Evolutionary conservation across 371 early-diverging fungal species (phyloP).

Genomic region (Mortierella sp.): DNA sequence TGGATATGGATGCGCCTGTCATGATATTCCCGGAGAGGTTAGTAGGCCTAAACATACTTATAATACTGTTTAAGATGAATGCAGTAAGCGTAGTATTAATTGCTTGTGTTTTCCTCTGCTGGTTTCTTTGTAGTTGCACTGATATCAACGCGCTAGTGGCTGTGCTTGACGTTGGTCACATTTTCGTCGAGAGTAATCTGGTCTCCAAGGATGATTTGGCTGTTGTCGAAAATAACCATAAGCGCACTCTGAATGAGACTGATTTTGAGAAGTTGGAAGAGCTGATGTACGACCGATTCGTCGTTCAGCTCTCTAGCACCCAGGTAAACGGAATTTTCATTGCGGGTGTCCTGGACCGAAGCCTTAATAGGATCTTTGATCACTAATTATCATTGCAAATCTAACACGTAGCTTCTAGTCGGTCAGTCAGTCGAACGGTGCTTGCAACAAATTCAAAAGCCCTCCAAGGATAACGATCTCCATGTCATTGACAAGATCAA

Average conservation of each 20-base stretch:
- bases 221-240: constrained; percentile 77
- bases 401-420: constrained; percentile 72
- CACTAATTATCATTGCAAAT: neutral
- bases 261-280: constrained; percentile 80
- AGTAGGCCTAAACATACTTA: neutral
- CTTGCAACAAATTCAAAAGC: constrained; percentile 72
- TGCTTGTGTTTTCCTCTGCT: neutral
- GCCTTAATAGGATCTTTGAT: neutral
- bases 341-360: neutral
- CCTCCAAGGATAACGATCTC: constrained; percentile 64
- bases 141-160: constrained; percentile 76
- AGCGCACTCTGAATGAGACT: constrained; percentile 68
- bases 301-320: constrained; percentile 83
- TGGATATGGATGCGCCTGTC: constrained; percentile 98
- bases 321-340: constrained; percentile 69
- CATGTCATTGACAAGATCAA: constrained; percentile 93
- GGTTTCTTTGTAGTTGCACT: constrained; percentile 67
- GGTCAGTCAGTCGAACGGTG: constrained; percentile 85
- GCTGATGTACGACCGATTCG: constrained; percentile 93
- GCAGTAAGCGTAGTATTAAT: neutral
- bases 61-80: neutral
- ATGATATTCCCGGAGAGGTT: constrained; percentile 94
- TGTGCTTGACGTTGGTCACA: constrained; percentile 94
- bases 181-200: constrained; percentile 87
- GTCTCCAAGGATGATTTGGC: constrained; percentile 78